Percentiles rank a stretch among this genome's conserved stretches.
Conservation (phyloP, 805 yeast species). For the Nakazawaea wickerhamii region DNA sequence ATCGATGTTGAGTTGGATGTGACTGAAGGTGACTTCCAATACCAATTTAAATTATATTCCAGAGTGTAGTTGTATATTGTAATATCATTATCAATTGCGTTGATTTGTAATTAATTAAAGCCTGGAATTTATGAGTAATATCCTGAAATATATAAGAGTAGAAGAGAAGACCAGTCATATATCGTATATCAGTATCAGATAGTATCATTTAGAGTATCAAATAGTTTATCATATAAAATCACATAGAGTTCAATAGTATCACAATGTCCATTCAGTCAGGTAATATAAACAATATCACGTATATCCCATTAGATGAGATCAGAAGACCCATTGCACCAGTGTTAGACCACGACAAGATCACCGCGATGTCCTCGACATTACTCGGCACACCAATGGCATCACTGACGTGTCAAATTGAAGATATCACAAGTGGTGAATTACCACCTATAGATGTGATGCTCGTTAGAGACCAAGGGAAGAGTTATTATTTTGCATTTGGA, state of each 20-base stretch:
- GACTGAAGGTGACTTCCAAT: slow-evolving; percentile 26
- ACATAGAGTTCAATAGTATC: too few species aligned
- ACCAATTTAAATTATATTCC: too few species aligned
- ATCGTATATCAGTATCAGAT: too few species aligned
- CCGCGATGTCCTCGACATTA: slow-evolving; percentile 70
- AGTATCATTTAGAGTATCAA: too few species aligned
- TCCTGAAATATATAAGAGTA: too few species aligned
- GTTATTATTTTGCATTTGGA: slow-evolving; percentile 76
- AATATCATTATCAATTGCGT: too few species aligned
- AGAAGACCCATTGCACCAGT: slow-evolving; percentile 84
- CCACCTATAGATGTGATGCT: slow-evolving; percentile 80
- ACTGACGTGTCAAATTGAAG: slow-evolving; percentile 45
- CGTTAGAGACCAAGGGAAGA: slow-evolving; percentile 57
- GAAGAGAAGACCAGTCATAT: too few species aligned
- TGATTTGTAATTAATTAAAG: too few species aligned
- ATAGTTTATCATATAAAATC: too few species aligned
- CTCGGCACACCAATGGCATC: slow-evolving; percentile 61
- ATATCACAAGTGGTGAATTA: slow-evolving; percentile 53
- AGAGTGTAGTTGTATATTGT: too few species aligned
- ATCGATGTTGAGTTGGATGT: slow-evolving; percentile 23
- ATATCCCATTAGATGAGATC: slow-evolving; percentile 62
- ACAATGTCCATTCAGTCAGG: slow-evolving; percentile 67
- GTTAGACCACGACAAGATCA: slow-evolving; percentile 66
- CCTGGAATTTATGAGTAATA: too few species aligned
- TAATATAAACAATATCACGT: slow-evolving; percentile 42